A percentile compares a stretch with the other conserved stretches of the same genome.
phyloP scores from a whole-genome alignment of 257 asterid species.

The Mitragyna speciosa region DNA sequence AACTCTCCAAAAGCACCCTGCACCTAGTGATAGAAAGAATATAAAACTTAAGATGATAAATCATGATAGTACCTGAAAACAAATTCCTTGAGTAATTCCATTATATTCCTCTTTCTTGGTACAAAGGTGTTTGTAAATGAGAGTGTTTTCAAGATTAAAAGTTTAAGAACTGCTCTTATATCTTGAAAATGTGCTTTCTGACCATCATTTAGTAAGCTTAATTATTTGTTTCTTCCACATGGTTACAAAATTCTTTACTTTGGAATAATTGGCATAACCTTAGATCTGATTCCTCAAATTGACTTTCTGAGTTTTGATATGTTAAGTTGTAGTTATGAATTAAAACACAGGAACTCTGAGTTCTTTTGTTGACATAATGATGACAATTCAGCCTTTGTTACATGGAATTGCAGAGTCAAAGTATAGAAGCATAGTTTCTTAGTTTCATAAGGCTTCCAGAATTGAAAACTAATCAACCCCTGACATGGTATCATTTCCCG shows the following conservation, averaged over 20 bases:
- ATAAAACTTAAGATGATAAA: slow-evolving; percentile 21
- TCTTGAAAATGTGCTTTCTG: neutral
- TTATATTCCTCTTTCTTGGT: neutral
- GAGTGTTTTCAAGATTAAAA: neutral
- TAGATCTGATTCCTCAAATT: too few relatives aligned
- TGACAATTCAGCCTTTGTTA: too few relatives aligned
- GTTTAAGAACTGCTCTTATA: neutral
- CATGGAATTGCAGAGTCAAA: neutral
- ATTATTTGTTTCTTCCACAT: neutral
- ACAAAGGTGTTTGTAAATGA: neutral
- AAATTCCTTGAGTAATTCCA: neutral
- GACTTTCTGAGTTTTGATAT: too few relatives aligned
- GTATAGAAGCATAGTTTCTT: neutral
- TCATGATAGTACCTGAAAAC: neutral
- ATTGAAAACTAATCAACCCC: neutral
- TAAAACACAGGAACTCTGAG: too few relatives aligned
- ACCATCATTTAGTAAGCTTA: neutral
- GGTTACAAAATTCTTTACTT: too few relatives aligned
- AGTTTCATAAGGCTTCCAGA: neutral
- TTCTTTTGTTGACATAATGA: too few relatives aligned
- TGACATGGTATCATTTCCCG: neutral
- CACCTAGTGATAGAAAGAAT: slow-evolving; percentile 45
- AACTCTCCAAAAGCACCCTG: slow-evolving; percentile 60
- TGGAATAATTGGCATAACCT: too few relatives aligned
- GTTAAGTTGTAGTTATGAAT: too few relatives aligned